A percentile compares a stretch with the other conserved stretches of the same genome.
Conservation (phyloP, 164 flowering plant species). For the Liriodendron chinense region DNA sequence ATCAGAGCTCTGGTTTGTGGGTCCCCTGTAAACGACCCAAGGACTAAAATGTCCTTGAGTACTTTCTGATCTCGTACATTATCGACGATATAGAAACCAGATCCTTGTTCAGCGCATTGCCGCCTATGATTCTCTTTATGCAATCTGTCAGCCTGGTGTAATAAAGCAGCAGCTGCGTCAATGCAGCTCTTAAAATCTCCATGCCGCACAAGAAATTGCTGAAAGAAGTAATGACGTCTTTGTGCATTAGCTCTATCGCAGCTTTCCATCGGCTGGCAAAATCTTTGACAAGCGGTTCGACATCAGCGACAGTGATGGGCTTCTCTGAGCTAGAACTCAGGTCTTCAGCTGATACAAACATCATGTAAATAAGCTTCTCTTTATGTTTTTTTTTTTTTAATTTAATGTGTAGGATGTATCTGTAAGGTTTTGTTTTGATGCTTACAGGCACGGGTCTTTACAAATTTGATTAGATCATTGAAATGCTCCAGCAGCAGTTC, state of each 20-base stretch:
- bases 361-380: constrained; percentile 3
- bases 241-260: constrained; percentile 97
- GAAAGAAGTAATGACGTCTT: constrained; percentile 94
- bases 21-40: not conserved
- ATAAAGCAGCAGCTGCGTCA: constrained; percentile 91
- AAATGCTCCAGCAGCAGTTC: constrained; percentile 92
- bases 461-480: constrained; percentile 78
- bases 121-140: constrained; percentile 77
- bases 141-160: constrained; percentile 93
- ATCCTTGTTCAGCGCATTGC: constrained; percentile 78
- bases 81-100: constrained; percentile 86
- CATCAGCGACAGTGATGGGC: constrained; percentile 64
- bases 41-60: constrained; percentile 71
- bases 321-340: constrained; percentile 52
- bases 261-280: constrained; percentile 92
- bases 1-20: too few species aligned
- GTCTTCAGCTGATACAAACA: constrained; percentile 71
- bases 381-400: not conserved
- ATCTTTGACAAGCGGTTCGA: constrained; percentile 93
- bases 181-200: constrained; percentile 94
- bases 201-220: constrained; percentile 96
- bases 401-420: not conserved
- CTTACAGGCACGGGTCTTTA: constrained; percentile 89
- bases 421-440: constrained; percentile 3
- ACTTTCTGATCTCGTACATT: constrained; percentile 92